These are phyloP conservation scores for Dryas drummondii DNA, from an alignment of 306 rosid species.

Conservation along the genomic window DNA sequence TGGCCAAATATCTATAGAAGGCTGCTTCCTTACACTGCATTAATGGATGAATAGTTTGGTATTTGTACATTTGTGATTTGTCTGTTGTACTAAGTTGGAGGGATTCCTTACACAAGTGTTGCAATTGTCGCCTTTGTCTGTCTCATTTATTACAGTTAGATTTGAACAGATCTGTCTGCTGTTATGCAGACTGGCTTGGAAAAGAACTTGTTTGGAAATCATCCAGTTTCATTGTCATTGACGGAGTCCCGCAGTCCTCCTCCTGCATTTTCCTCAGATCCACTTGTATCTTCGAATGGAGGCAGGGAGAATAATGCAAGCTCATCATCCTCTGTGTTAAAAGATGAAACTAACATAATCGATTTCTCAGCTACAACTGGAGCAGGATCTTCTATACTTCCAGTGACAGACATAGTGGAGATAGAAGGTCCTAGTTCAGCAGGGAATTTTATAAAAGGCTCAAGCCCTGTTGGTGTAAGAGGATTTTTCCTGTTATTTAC, in stretches of 20 bases:
- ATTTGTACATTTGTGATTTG: neutral
- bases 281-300: constrained; percentile 44
- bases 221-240: constrained; percentile 65
- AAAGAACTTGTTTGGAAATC: constrained; percentile 89
- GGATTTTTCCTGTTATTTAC: constrained; percentile 20
- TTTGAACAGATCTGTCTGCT: constrained; percentile 23
- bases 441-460: constrained; percentile 56
- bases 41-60: neutral
- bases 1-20: neutral
- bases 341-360: constrained; percentile 27
- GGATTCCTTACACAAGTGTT: constrained; percentile 5
- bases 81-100: neutral
- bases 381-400: constrained; percentile 54
- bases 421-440: constrained; percentile 66
- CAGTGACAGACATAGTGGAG: constrained; percentile 72
- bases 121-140: neutral
- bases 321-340: constrained; percentile 24
- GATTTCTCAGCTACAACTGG: constrained; percentile 49
- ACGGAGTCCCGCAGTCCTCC: constrained; percentile 76
- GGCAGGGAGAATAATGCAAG: constrained; percentile 45
- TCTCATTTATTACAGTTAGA: constrained; percentile 11
- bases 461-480: constrained; percentile 83
- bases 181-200: constrained; percentile 88
- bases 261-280: constrained; percentile 90
- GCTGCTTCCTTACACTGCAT: neutral